Evolutionary conservation across 2,329 filamentous ascomycete genomes (phyloP).

Genomic region (Stachybotrys chartarum): DNA sequence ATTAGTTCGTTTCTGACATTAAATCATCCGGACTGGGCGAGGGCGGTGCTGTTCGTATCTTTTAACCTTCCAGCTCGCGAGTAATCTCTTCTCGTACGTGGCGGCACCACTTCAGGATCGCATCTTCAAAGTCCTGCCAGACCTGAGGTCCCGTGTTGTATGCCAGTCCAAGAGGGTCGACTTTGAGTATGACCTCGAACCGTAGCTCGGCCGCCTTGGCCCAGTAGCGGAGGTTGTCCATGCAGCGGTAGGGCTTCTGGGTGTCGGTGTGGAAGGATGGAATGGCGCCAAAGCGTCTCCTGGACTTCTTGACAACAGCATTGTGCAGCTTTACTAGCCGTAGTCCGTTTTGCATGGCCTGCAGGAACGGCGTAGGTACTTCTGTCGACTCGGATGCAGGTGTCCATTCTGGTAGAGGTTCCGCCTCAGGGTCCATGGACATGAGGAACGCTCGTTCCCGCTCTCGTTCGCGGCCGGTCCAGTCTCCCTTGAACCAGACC

Average conservation of each 20-base stretch:
- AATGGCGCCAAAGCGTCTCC: conserved; percentile 82
- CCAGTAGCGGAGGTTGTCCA: conserved; percentile 94
- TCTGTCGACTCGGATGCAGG: conserved; percentile 31
- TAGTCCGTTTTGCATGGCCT: conserved; percentile 68
- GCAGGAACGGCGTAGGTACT: conserved; percentile 68
- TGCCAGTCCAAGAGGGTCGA: conserved; percentile 83
- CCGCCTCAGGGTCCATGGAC: conserved; percentile 59
- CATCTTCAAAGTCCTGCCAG: conserved; percentile 78
- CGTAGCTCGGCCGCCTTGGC: conserved; percentile 90
- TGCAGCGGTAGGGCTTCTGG: conserved; percentile 85
- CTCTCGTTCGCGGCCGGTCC: conserved; percentile 66
- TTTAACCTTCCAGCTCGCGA: conserved; percentile 45
- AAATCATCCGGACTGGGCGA: background rate
- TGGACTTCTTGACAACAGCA: conserved; percentile 74
- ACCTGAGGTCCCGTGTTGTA: conserved; percentile 61
- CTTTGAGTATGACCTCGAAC: conserved; percentile 77
- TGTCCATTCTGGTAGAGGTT: conserved; percentile 62
- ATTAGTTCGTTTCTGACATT: background rate
- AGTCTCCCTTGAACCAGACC: conserved; percentile 75
- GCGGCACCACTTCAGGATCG: conserved; percentile 75
- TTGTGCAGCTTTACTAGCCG: conserved; percentile 86
- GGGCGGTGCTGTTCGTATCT: background rate
- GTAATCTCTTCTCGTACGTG: conserved; percentile 78
- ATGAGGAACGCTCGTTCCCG: conserved; percentile 75
- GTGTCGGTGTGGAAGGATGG: conserved; percentile 88